Base-by-base conservation (phyloP, 495 filamentous ascomycete species). In the Aspergillus sparsus region DNA sequence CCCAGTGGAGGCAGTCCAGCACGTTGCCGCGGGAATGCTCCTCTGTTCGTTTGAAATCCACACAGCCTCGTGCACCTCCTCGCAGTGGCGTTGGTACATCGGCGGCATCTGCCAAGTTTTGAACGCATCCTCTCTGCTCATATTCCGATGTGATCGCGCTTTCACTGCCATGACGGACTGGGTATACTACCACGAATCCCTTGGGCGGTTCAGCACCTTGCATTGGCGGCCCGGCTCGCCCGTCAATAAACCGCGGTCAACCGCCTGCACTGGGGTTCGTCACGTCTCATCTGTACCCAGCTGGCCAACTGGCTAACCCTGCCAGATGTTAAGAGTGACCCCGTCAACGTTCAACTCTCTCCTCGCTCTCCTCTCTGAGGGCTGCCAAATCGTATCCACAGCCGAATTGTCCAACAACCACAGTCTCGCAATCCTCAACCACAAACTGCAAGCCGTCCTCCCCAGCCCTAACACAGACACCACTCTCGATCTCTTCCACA, bases 31-130 rank as follows among this genome's bases (percentile, higher is more conserved):
- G 0, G 62, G 62, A 2, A 64, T 64, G 62, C 56, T 64, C 8
- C 15, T 64, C 5, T 60, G 56, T 47, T 64, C 62, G 8, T 64
- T 64, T 15, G 62, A 64, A 41, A 63, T 63, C 47, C 52, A 60
- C 36, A 58, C 37, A 31, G 56, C 57, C 16, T 56, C 62, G 6
- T 64, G 62, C 46, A 60, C 56, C 15, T 64, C 62, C 39, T 46
- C 34, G 0, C 56, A 64, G 42, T 64, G 62, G 62, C 35, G 32
- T 3, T 56, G 31, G 2, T 64, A 56, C 39, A 31, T 64, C 36
- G 44, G 18, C 6, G 62, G 62, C 5, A 53, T 56, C 8, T 56
- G 49, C 13, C 46, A 37, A 31, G 42, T 64, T n/a, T 42, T 64
- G 1, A 39, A 46, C 4, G 53, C 45, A 3, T 63, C 61, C 7